Evolutionary conservation across 2,329 filamentous ascomycete species (phyloP).

Genomic region (Fusarium graminum): DNA sequence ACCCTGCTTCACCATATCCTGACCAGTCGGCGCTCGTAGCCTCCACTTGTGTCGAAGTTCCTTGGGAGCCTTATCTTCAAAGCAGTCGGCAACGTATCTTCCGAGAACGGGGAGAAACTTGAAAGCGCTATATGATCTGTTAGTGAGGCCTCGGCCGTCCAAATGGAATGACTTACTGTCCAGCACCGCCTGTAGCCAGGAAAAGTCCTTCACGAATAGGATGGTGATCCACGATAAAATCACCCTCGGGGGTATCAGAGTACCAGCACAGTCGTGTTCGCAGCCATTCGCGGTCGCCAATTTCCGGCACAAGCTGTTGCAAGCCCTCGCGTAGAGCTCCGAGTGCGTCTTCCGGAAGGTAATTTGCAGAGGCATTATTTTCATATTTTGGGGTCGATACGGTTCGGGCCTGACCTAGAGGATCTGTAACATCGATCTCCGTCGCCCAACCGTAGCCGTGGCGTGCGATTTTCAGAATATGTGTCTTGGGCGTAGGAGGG

Average conservation of each 20-base stretch:
- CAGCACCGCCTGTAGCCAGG: slow-evolving; percentile 58
- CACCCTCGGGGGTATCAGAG: slow-evolving; percentile 72
- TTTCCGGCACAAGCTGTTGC: slow-evolving; percentile 65
- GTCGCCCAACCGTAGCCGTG: slow-evolving; percentile 70
- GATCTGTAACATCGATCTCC: slow-evolving; percentile 37
- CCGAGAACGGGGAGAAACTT: slow-evolving; percentile 44
- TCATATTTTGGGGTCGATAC: slow-evolving; percentile 53
- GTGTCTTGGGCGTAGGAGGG: slow-evolving; percentile 61
- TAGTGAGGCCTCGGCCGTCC: not conserved
- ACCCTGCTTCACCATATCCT: slow-evolving; percentile 39
- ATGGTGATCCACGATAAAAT: slow-evolving; percentile 72
- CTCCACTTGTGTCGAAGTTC: slow-evolving; percentile 52
- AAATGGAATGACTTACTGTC: slow-evolving; percentile 35
- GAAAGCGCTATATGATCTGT: slow-evolving; percentile 25
- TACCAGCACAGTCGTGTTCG: slow-evolving; percentile 72
- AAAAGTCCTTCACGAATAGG: slow-evolving; percentile 62
- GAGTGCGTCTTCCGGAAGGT: slow-evolving; percentile 65
- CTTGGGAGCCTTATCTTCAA: slow-evolving; percentile 49
- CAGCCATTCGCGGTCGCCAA: slow-evolving; percentile 65
- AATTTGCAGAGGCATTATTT: slow-evolving; percentile 58
- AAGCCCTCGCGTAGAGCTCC: slow-evolving; percentile 65
- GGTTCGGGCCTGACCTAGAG: slow-evolving; percentile 19
- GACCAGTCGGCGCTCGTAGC: slow-evolving; percentile 27
- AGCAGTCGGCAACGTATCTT: slow-evolving; percentile 50
- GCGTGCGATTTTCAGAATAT: slow-evolving; percentile 70